phyloP scores from a whole-genome alignment of 805 yeast genomes.

The Peterozyma xylosa region DNA sequence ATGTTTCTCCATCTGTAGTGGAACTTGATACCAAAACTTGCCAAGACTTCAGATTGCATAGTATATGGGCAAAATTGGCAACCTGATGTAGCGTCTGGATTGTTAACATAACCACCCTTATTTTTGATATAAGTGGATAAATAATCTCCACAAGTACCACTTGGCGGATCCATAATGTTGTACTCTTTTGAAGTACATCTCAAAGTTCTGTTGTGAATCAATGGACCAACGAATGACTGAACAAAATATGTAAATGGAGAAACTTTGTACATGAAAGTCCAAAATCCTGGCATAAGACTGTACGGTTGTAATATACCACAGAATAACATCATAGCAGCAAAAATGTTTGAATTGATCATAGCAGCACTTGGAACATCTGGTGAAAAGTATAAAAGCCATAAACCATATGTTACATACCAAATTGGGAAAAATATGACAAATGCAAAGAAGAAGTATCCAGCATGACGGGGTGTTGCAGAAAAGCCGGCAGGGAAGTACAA shows the following conservation, averaged over 20 bases:
- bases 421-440: slow-evolving; percentile 32
- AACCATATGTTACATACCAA: slow-evolving; percentile 35
- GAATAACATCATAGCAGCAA: slow-evolving; percentile 54
- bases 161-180: slow-evolving; percentile 43
- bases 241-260: slow-evolving; percentile 71
- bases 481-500: slow-evolving; percentile 27
- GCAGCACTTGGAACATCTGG: slow-evolving; percentile 68
- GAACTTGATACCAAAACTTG: slow-evolving; percentile 34
- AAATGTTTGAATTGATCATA: slow-evolving; percentile 46
- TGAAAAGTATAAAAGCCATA: slow-evolving; percentile 45
- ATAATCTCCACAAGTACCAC: slow-evolving; percentile 62
- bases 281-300: slow-evolving; percentile 63
- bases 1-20: slow-evolving; percentile 56
- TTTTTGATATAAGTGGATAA: slow-evolving; percentile 31
- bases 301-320: slow-evolving; percentile 62
- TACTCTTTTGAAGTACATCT: slow-evolving; percentile 41
- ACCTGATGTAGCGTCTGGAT: slow-evolving; percentile 38
- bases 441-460: slow-evolving; percentile 39
- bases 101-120: slow-evolving; percentile 47
- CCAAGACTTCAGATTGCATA: slow-evolving; percentile 41
- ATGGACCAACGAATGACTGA: slow-evolving; percentile 41
- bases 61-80: slow-evolving; percentile 44
- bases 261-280: slow-evolving; percentile 76
- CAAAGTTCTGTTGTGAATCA: slow-evolving; percentile 44
- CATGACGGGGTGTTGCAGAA: slow-evolving; percentile 22